These are phyloP conservation scores for Echinosophora koreensis DNA, from an alignment of 306 rosid genomes.

Conservation along the genomic window DNA sequence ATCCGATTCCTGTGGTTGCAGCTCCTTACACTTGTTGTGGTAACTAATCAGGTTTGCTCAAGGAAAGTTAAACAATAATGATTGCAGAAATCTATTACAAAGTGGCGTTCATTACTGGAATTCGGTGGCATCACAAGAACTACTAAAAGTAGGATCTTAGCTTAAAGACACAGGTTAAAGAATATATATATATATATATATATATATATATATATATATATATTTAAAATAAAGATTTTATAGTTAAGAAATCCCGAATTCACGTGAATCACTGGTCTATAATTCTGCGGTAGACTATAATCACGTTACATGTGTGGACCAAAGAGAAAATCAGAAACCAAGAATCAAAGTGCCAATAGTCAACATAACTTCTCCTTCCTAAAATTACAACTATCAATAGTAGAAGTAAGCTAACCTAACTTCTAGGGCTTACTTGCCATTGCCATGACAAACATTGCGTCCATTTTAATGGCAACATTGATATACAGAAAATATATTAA, in stretches of 20 bases:
- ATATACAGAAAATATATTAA: conserved; percentile 14
- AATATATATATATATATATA: too few relatives aligned
- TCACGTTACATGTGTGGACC: background rate
- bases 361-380: background rate
- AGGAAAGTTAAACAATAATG: conserved; percentile 20
- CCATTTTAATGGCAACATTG: conserved; percentile 11
- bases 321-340: conserved; percentile 2
- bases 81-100: background rate
- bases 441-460: conserved; percentile 20
- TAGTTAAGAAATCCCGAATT: too few relatives aligned
- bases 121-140: conserved; percentile 15
- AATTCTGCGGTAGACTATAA: background rate
- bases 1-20: background rate
- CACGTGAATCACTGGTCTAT: background rate
- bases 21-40: background rate
- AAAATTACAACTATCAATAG: conserved; percentile 3
- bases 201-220: too few relatives aligned
- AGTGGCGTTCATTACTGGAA: background rate
- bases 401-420: conserved; percentile 6
- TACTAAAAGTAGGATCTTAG: too few relatives aligned
- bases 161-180: too few relatives aligned
- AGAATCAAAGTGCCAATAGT: conserved; percentile 8
- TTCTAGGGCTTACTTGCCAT: conserved; percentile 17
- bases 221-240: too few relatives aligned
- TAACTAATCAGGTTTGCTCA: background rate